phyloP scores from a whole-genome alignment of 169 alveolate genomes.

The Plasmodium vinckei region DNA sequence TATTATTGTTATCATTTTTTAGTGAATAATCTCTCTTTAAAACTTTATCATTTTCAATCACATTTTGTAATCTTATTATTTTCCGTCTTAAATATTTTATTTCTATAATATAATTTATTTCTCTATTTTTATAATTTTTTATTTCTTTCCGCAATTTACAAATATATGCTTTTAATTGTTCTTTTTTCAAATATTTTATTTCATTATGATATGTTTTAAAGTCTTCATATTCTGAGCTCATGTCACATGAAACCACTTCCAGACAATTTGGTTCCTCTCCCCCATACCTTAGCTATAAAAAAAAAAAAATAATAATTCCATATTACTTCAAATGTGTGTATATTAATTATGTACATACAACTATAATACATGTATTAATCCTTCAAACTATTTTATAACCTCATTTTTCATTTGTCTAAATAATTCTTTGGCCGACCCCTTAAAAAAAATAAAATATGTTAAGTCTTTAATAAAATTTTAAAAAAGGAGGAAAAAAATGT shows the following conservation, averaged over 20 bases:
- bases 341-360: not conserved
- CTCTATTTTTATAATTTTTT: constrained; percentile 37
- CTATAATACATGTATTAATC: not conserved
- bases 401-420: constrained; percentile 46
- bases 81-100: constrained; percentile 70
- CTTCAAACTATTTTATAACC: constrained; percentile 4
- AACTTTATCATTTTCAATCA: constrained; percentile 52
- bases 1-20: not conserved
- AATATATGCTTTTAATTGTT: constrained; percentile 65
- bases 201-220: constrained; percentile 29
- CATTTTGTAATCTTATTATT: constrained; percentile 31
- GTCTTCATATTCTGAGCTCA: constrained; percentile 17
- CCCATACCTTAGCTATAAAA: constrained; percentile 6
- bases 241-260: not conserved
- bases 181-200: constrained; percentile 51
- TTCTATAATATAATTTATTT: constrained; percentile 32
- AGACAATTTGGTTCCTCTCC: not conserved
- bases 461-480: too few species aligned
- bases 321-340: not conserved
- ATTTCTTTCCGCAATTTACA: constrained; percentile 63
- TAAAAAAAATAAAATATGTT: constrained; percentile 15
- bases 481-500: too few species aligned
- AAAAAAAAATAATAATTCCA: not conserved
- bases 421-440: constrained; percentile 68
- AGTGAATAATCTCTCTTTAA: constrained; percentile 15